Conservation (phyloP, 495 filamentous ascomycete species). For the Penicillium simplicissimum region DNA sequence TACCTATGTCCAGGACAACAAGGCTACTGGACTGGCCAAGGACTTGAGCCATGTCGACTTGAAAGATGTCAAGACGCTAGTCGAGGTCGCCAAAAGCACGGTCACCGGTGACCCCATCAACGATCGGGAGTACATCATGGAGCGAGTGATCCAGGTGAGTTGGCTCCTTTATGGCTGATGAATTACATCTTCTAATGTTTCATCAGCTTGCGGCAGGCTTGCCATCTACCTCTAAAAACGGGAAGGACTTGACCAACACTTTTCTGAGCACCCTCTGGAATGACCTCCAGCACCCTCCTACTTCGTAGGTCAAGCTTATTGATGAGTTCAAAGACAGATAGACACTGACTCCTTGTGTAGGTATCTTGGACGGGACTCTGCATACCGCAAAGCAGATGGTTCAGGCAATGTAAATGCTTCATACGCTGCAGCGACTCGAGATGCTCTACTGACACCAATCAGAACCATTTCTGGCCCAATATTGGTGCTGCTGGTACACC, state of each 20-base stretch:
- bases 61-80: slow-evolving; percentile 45
- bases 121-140: slow-evolving; percentile 70
- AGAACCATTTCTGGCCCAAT: slow-evolving; percentile 61
- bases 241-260: slow-evolving; percentile 55
- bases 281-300: slow-evolving; percentile 68
- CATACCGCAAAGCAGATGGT: slow-evolving; percentile 70
- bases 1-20: slow-evolving; percentile 42
- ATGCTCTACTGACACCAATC: not conserved
- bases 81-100: slow-evolving; percentile 57
- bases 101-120: slow-evolving; percentile 84
- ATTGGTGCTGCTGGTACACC: slow-evolving; percentile 63
- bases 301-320: slow-evolving; percentile 48
- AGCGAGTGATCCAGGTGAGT: slow-evolving; percentile 51
- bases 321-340: not conserved
- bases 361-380: slow-evolving; percentile 52
- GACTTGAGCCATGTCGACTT: slow-evolving; percentile 44
- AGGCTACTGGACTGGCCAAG: slow-evolving; percentile 34
- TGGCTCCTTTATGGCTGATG: not conserved
- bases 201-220: slow-evolving; percentile 45
- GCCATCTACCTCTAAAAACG: slow-evolving; percentile 53
- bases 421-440: not conserved
- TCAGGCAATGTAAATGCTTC: slow-evolving; percentile 56
- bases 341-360: slow-evolving; percentile 33
- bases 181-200: slow-evolving; percentile 1
- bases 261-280: slow-evolving; percentile 67